Evolutionary conservation across 345 rosid genomes (phyloP), one percentile per base, ranked within the genome.

Genomic region (Eucalyptus shirleyi): DNA sequence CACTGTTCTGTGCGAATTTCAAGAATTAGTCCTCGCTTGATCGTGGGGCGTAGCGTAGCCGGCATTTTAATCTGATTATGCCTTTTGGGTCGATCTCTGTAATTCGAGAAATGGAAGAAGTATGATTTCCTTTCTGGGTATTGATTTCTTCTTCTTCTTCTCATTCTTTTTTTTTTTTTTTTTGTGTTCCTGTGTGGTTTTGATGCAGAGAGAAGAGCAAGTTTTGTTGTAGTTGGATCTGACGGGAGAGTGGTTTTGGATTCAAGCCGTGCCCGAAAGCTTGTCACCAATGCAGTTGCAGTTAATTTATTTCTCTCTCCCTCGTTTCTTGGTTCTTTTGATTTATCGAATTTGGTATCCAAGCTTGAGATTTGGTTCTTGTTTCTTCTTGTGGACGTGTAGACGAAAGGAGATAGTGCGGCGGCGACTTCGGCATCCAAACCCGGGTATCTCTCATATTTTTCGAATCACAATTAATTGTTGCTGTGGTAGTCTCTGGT

Each of bases 161-260:
- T 56, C 87, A 19, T 56, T 87, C 86, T 90, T 42, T 8, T 51
- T 82, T 47, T 19, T 56, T 87, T 81, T 90, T 42, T 8, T 51
- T 82, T 47, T 19, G 87, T 19, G 77, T n/a, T 86, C 86, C 49
- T n/a, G 28, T 85, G 87, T 88, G 90, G 47, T 40, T 77, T 77
- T 77, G 89, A 87, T 90, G 92, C 80, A 96, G 99, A 50, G 92
- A 92, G 95, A 92, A 95, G 91, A 88, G 88, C 92, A 12, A 90
- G 94, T 42, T 89, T 87, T 88, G 59, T 93, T 50, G 94, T 93
- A 42, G 95, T 94, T 81, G 92, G 97, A 96, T 96, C 98, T 93
- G 96, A 95, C 50, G 93, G 91, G 87, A 93, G 88, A 72, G 32
- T 92, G 86, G 93, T 87, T 44, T 67, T 91, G 47, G 93, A 89